Base-by-base conservation (phyloP, 1,284 basidiomycete species). In the Rhodofomes roseus region DNA sequence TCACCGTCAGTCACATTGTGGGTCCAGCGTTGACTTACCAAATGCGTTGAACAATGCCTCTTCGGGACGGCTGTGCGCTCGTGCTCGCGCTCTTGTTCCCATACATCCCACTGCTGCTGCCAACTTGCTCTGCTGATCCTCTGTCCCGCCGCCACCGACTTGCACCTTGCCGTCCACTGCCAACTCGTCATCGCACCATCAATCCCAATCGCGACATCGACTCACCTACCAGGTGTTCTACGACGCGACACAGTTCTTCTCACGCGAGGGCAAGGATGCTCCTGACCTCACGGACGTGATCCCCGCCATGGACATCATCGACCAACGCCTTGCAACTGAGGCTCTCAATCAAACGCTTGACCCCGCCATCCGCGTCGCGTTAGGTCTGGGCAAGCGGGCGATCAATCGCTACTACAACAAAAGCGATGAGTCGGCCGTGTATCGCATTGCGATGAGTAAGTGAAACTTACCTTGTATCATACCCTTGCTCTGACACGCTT, bases 251-350 rank as follows among this genome's bases (percentile, higher is more conserved):
- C 61, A 69, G 0, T 74, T 67, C 60, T 76, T 76, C 62, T 76
- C 68, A 0, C 54, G 61, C 18, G 56, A 55, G 1, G 41, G 41
- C 41, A 11, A 43, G n/a, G 20, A 43, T n/a, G 65, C 57, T 0
- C 63, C 71, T 0, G 69, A 60, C 48, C 54, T 76, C 23, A 62
- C 70, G 0, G 64, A 39, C 0, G 70, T 77, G 1, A 74, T 77
- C 41, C 74, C 73, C 1, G 68, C 70, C 1, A 77, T 77, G 72
- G 76, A 76, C 54, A 54, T 62, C 29, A 65, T 75, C 23, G 66
- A 76, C 52, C 31, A 64, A n/a, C 9, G 59, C 1, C 62, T 75
- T 14, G 59, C 68, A 0, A 70, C 55, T 1, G 27, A 59, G 5
- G 18, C 65, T 0, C 16, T 59, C 1, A 9, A 64, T 58, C 20